Evolutionary conservation across 768 basidiomycete genomes (phyloP), one percentile per base, ranked within the genome.

Genomic region (Amanita inopinata): DNA sequence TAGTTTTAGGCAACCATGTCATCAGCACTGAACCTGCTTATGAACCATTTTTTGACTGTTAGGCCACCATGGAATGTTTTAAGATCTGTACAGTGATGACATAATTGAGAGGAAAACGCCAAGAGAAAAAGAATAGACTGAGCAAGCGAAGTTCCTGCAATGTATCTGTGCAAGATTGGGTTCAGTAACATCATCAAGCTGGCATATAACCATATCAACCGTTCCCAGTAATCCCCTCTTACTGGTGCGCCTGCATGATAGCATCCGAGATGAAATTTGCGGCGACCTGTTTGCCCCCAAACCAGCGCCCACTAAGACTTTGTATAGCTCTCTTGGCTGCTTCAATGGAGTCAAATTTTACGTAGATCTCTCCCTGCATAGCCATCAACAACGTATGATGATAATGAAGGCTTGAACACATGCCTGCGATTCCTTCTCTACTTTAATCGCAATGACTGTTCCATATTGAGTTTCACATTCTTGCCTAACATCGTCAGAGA

Each of bases 301-400:
- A 99, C 87, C 90, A 98, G 47, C 96, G 85, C 40, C 92, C 90
- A 52, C 96, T 92, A 42, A 99, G 75, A 53, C 90, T 88, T 61
- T 87, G 78, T 34, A 96, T 66, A 28, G 93, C 88, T 46, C 80
- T 76, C 57, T 81, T 83, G 23, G 96, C 89, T 8, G 76, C 68
- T 2, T 89, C 88, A 46, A 91, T 65, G 18, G 71, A 60, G 46
- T 77, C 75, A 55, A 98, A 97, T 64, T 94, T 90, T 59, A 98
- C 72, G 61, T 96, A 98, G 37, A 99, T 96, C 63, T 99, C 92
- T 55, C 96, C 94, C 90, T 97, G 54, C 17, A 17, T 39, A 12
- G 30, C 50, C 34, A 43, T 42, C 53, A 52, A 36, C 11, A 38
- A 24, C 3, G 40, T 24, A 33, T 15, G 14, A n/a, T 35, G 9